phyloP scores from a whole-genome alignment of 192 early-diverging fungal genomes.

The Umbelopsis ramanniana region DNA sequence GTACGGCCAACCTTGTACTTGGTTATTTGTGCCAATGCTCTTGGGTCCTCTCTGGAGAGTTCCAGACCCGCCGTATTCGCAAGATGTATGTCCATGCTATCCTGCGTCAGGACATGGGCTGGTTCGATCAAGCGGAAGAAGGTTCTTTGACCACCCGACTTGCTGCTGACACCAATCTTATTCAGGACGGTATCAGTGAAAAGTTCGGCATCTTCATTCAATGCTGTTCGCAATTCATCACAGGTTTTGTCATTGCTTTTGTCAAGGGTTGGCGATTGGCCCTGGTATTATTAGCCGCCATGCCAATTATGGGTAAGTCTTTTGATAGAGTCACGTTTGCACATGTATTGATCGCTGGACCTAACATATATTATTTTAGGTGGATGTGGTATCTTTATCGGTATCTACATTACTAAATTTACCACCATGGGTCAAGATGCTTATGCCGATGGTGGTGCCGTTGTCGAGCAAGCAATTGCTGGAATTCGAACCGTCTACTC shows the following conservation, averaged over 20 bases:
- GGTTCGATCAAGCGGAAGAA: slow-evolving; percentile 77
- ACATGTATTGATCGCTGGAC: slow-evolving; percentile 36
- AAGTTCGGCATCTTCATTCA: slow-evolving; percentile 76
- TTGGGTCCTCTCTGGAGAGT: slow-evolving; percentile 59
- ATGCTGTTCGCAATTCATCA: slow-evolving; percentile 64
- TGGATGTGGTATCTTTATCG: slow-evolving; percentile 30
- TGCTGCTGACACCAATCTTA: slow-evolving; percentile 77
- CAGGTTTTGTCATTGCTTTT: slow-evolving; percentile 79
- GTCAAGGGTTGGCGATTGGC: slow-evolving; percentile 77
- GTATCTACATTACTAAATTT: slow-evolving; percentile 46
- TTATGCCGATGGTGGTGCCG: slow-evolving; percentile 79
- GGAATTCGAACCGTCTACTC: slow-evolving; percentile 84
- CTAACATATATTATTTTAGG: background rate
- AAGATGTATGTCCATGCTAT: slow-evolving; percentile 72
- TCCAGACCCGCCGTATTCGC: slow-evolving; percentile 72
- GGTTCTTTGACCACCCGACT: slow-evolving; percentile 86
- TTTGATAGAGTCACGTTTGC: background rate
- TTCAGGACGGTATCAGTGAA: slow-evolving; percentile 86
- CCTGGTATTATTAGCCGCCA: slow-evolving; percentile 73
- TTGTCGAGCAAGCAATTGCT: slow-evolving; percentile 83
- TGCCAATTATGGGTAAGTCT: slow-evolving; percentile 67
- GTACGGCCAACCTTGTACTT: slow-evolving; percentile 54
- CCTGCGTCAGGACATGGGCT: slow-evolving; percentile 82
- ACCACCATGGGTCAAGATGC: slow-evolving; percentile 53
- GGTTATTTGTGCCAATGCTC: slow-evolving; percentile 65